Conservation (phyloP, 2,329 filamentous ascomycete genomes). For the Aureobasidium namibiae region DNA sequence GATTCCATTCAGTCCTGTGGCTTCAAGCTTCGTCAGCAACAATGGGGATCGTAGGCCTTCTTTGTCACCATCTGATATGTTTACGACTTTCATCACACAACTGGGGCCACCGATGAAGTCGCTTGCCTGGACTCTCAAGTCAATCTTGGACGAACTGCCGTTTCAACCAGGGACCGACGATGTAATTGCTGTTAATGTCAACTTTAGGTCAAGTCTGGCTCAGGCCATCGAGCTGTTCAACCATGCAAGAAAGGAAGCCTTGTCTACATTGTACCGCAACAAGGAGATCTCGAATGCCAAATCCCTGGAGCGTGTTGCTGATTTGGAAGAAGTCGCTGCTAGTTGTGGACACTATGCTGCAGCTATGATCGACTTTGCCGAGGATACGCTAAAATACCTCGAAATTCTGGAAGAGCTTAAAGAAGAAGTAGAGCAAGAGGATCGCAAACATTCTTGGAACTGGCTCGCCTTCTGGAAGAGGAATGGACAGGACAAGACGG, state of each 20-base stretch:
- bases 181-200: slow-evolving; percentile 65
- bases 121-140: slow-evolving; percentile 79
- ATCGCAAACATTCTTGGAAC: slow-evolving; percentile 61
- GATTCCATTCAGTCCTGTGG: background rate
- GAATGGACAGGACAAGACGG: background rate
- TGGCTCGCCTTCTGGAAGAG: slow-evolving; percentile 74
- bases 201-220: slow-evolving; percentile 70
- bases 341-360: slow-evolving; percentile 96
- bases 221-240: slow-evolving; percentile 77
- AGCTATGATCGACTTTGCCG: slow-evolving; percentile 80
- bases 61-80: slow-evolving; percentile 64
- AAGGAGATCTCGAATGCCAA: slow-evolving; percentile 63
- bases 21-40: background rate
- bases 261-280: slow-evolving; percentile 71
- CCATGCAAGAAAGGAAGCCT: slow-evolving; percentile 62
- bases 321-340: slow-evolving; percentile 95
- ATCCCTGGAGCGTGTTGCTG: slow-evolving; percentile 71
- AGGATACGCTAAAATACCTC: slow-evolving; percentile 77
- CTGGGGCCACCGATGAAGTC: slow-evolving; percentile 95
- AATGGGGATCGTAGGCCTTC: slow-evolving; percentile 2
- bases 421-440: slow-evolving; percentile 53
- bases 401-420: slow-evolving; percentile 81
- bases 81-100: slow-evolving; percentile 79
- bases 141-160: slow-evolving; percentile 79
- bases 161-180: slow-evolving; percentile 61